Evolutionary conservation across 176 grass and related monocot species (phyloP), one percentile per base, ranked within the genome.

Genomic region (Eremochloa ophiuroides): DNA sequence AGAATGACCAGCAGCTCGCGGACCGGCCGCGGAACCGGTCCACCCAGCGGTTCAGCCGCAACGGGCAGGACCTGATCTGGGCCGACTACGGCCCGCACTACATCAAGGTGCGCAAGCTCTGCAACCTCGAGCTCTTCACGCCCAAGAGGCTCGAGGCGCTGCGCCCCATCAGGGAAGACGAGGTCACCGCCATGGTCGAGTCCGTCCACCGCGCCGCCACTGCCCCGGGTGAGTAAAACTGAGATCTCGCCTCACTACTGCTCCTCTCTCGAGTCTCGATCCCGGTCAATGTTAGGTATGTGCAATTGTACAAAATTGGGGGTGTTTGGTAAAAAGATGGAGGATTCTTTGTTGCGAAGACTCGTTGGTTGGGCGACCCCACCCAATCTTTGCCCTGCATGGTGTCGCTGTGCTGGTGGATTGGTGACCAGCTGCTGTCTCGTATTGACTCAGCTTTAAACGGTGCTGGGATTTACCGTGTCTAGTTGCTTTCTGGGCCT

Each of bases 51-150:
- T 94, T 94, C 92, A 94, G 92, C 89, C 86, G 92, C 65, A 80
- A 94, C 78, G 92, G 92, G 16, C 75, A 82, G 87, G 92, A 94
- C 81, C 92, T 94, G 59, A 94, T 94, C 92, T 94, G 92, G 92
- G 92, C 92, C 22, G 89, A 94, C 84, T 94, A 91, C 84, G 92
- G 92, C 31, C 87, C 86, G 68, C 92, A 94, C 86, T 94, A 94
- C 86, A 91, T 94, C 73, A 94, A 94, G 92, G 92, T 94, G 53
- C 86, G 92, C 75, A 94, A 91, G 92, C 73, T 94, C 68, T 94
- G 92, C 84, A 94, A 94, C 89, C 89, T 94, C 71, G 92, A 94
- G 92, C 92, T 94, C 81, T 94, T 94, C 89, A 89, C 92, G 4
- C 92, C 89, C 66, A 84, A 73, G 77, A 81, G 92, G 2, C 92